Evolutionary conservation across 129 eudicot species (phyloP), one percentile per base, ranked within the genome.

Genomic region (Ambrosia artemisiifolia): DNA sequence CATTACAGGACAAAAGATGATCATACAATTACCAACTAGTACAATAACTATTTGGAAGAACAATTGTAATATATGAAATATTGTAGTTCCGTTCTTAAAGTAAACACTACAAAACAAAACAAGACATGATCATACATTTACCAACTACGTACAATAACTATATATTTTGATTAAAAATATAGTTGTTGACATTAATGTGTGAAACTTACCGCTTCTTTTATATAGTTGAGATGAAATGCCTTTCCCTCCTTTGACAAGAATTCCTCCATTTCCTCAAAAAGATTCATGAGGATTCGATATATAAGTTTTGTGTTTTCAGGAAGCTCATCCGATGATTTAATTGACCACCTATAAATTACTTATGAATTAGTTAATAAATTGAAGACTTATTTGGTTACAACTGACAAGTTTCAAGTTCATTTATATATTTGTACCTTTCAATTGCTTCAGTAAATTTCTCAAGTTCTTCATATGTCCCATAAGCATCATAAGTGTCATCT

Each of bases 401-500:
- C 0, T 24, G 36, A 28, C 35, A 17, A 54, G 18, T 3, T 50
- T 17, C 56, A 50, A 13, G 56, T 50, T 50, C 9, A 9, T 50
- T 50, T 47, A 12, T 4, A 10, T 11, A 28, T 59, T 28, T 35
- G 4, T n/a, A n/a, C n/a, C 64, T 28, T 57, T 57, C 11, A 57
- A 24, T 4, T 24, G 64, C 64, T 24, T 57, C 17, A 6, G 64
- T 57, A 57, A 57, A 57, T 6, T 3, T 57, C 17, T 24, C 64
- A 12, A 57, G 40, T 57, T 57, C 64, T 24, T 57, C 36, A 8
- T 13, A 57, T 4, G 64, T 57, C 24, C 64, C 64, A 11, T 57
- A 57, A 2, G 40, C 64, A 57, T 57, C 64, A 57, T 57, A 57
- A 57, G 64, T 57, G 64, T 57, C 64, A 57, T 57, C 64, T 24